Evolutionary conservation across 495 filamentous ascomycete genomes (phyloP).

Genomic region (Bryoglossum gracile): DNA sequence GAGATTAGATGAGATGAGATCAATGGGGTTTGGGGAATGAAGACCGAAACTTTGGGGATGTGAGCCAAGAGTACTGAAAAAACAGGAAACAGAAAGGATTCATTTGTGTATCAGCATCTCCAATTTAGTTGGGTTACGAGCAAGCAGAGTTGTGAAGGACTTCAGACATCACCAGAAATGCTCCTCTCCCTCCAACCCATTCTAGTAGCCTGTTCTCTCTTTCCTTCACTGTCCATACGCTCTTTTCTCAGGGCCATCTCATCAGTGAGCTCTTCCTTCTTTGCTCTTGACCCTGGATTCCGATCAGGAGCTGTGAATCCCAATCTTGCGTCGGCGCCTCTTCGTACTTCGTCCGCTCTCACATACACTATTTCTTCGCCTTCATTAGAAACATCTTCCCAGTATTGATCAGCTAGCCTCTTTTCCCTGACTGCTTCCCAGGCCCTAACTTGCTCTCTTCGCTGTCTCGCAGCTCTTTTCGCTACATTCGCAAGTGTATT

Average conservation of each 20-base stretch:
- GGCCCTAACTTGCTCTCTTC: slow-evolving; percentile 7
- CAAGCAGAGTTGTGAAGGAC: not conserved
- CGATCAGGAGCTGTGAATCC: not conserved
- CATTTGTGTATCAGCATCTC: too few species aligned
- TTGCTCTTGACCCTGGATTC: not conserved
- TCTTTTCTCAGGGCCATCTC: not conserved
- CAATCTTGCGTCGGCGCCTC: not conserved
- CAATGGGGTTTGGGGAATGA: too few species aligned
- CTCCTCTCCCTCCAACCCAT: slow-evolving; percentile 7
- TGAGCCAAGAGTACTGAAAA: too few species aligned
- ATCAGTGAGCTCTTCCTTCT: not conserved
- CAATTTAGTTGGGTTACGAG: too few species aligned
- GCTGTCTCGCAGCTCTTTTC: slow-evolving; percentile 15
- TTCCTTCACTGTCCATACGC: not conserved
- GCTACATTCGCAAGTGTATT: slow-evolving; percentile 14
- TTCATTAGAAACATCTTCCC: not conserved
- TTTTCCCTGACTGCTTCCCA: slow-evolving; percentile 12
- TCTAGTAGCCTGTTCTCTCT: not conserved
- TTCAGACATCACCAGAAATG: not conserved
- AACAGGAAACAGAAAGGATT: too few species aligned
- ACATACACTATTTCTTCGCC: not conserved
- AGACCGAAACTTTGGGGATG: too few species aligned
- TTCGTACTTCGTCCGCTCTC: not conserved
- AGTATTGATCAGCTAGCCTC: not conserved
- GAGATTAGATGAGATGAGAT: too few species aligned